phyloP scores from a whole-genome alignment of 2,329 filamentous ascomycete genomes.

The Sarocladiaceae sp. region DNA sequence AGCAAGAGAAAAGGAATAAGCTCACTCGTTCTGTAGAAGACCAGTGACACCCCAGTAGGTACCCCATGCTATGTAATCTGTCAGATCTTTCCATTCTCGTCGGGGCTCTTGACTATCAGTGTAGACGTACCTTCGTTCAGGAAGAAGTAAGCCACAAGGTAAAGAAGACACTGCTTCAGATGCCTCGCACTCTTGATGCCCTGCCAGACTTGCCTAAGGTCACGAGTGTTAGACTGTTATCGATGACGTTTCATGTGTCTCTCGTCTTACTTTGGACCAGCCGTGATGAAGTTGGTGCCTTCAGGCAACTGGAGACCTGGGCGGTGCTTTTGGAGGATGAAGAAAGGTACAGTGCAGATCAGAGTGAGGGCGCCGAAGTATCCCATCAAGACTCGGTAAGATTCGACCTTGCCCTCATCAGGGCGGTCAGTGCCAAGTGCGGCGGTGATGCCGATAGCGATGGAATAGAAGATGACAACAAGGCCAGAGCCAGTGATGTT shows the following conservation, averaged over 20 bases:
- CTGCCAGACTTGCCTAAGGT: constrained; percentile 15
- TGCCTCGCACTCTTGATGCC: constrained; percentile 14
- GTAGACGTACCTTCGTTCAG: constrained; percentile 16
- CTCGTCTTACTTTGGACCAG: constrained; percentile 14
- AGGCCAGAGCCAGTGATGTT: constrained; percentile 17
- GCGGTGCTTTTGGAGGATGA: constrained; percentile 16
- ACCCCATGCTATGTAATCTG: constrained; percentile 13
- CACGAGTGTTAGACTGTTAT: too few species aligned
- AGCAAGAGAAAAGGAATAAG: too few species aligned
- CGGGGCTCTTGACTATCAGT: too few species aligned
- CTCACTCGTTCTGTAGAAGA: constrained; percentile 16
- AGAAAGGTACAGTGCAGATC: constrained; percentile 16
- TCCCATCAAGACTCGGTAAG: constrained; percentile 15
- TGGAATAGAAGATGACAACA: constrained; percentile 14
- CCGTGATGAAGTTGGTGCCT: constrained; percentile 13
- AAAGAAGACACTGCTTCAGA: constrained; percentile 16
- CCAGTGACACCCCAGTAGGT: constrained; percentile 16
- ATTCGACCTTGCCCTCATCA: constrained; percentile 10
- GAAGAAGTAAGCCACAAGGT: constrained; percentile 17
- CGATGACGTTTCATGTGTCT: too few species aligned
- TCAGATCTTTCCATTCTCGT: too few species aligned
- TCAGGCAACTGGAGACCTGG: constrained; percentile 16
- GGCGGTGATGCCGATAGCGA: constrained; percentile 15
- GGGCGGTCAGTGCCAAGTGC: constrained; percentile 14
- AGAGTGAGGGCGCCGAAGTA: constrained; percentile 16